These are phyloP conservation scores for Thecamonas trahens DNA, from an alignment of 78 protist species.

Conservation along the genomic window DNA sequence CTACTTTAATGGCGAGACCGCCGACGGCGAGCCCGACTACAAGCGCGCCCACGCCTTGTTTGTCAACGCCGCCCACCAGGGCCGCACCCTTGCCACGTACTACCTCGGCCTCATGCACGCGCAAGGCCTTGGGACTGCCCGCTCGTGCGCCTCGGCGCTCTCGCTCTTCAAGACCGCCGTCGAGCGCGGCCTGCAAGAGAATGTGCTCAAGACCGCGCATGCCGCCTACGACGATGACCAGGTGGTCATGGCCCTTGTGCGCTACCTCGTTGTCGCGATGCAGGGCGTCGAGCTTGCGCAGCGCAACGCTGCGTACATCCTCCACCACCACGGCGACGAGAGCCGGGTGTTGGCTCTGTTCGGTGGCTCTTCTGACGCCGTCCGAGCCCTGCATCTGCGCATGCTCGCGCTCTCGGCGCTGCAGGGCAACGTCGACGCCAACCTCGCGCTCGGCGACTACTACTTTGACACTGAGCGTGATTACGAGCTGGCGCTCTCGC, in stretches of 20 bases:
- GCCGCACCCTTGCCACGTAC: slow-evolving; percentile 11
- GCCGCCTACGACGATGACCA: slow-evolving; percentile 6
- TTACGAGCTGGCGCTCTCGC: slow-evolving; percentile 8
- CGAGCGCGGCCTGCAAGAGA: slow-evolving; percentile 18
- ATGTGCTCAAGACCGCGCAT: background rate
- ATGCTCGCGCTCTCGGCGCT: slow-evolving; percentile 5
- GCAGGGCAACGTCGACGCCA: slow-evolving; percentile 35
- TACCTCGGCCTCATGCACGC: slow-evolving; percentile 19
- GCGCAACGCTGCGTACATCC: slow-evolving; percentile 23
- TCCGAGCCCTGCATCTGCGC: background rate
- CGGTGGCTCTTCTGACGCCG: no score
- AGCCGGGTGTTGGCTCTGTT: no score
- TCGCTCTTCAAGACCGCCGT: slow-evolving; percentile 25
- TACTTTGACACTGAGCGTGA: slow-evolving; percentile 7
- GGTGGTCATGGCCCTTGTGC: background rate
- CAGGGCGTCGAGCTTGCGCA: slow-evolving; percentile 46
- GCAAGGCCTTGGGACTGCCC: slow-evolving; percentile 3
- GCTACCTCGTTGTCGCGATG: slow-evolving; percentile 19
- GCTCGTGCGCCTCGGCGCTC: slow-evolving; percentile 17
- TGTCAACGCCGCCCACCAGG: slow-evolving; percentile 11
- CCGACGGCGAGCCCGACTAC: background rate
- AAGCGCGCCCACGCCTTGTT: background rate
- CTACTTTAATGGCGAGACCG: background rate
- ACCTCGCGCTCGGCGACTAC: slow-evolving; percentile 45
- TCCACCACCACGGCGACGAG: no score